These are phyloP conservation scores for Yamagishiella unicocca DNA, from an alignment of 139 green algal species.

Conservation along the genomic window DNA sequence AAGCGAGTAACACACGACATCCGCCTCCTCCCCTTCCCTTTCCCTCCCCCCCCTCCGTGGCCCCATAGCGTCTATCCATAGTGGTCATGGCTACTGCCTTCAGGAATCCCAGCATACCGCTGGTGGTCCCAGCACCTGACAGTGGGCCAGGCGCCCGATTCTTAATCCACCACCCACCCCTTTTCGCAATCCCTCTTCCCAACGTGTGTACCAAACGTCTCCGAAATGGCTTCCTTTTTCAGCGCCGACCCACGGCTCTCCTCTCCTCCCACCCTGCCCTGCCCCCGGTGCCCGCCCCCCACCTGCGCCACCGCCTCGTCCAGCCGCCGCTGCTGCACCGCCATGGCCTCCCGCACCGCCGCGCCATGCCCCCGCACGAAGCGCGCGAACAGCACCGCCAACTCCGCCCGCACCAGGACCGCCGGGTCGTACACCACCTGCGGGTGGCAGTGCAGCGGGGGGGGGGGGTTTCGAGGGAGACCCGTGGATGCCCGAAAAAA, in stretches of 20 bases:
- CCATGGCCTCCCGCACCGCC: conserved; percentile 61
- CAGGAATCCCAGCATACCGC: too few species aligned
- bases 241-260: too few species aligned
- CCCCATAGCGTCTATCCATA: not conserved
- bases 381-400: conserved; percentile 80
- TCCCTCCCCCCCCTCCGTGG: not conserved
- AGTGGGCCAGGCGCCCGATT: not conserved
- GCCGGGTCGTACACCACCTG: conserved; percentile 80
- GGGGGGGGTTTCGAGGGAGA: too few species aligned
- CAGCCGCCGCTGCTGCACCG: conserved; percentile 48
- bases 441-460: not conserved
- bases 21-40: not conserved
- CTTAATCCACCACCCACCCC: not conserved
- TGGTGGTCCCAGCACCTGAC: not conserved
- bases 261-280: too few species aligned
- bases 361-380: conserved; percentile 72
- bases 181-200: not conserved
- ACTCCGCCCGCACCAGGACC: conserved; percentile 82
- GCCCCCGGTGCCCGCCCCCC: not conserved
- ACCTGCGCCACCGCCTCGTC: conserved; percentile 42
- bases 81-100: not conserved
- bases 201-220: not conserved
- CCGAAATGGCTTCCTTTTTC: too few species aligned
- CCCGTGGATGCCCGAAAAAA: too few species aligned
- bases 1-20: too few species aligned